Evolutionary conservation across 2,329 filamentous ascomycete genomes (phyloP).

Genomic region (Alternaria metachromatica): DNA sequence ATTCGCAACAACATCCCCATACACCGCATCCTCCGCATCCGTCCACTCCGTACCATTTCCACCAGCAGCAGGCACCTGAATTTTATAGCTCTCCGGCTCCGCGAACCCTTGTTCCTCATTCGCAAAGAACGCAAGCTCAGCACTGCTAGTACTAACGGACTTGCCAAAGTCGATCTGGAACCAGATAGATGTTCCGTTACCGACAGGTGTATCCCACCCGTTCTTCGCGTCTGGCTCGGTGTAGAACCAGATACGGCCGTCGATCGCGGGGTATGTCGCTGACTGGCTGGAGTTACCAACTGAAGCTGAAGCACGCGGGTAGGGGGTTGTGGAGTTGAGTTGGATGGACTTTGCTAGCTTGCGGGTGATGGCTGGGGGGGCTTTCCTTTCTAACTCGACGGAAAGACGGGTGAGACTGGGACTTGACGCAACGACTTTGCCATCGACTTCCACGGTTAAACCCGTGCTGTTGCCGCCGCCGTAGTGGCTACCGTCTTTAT

Average conservation of each 20-base stretch:
- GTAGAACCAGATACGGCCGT: slow-evolving; percentile 52
- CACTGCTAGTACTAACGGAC: slow-evolving; percentile 31
- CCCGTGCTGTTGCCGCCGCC: slow-evolving; percentile 26
- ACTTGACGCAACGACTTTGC: slow-evolving; percentile 40
- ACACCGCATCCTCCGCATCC: slow-evolving; percentile 32
- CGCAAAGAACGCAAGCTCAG: slow-evolving; percentile 50
- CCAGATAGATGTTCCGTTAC: slow-evolving; percentile 43
- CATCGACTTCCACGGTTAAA: slow-evolving; percentile 47
- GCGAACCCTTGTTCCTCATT: slow-evolving; percentile 38
- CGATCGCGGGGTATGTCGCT: slow-evolving; percentile 47
- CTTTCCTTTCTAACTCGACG: slow-evolving; percentile 23
- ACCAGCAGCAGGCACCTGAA: slow-evolving; percentile 30
- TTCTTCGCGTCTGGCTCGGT: slow-evolving; percentile 45
- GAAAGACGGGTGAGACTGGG: slow-evolving; percentile 33
- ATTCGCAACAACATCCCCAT: slow-evolving; percentile 41
- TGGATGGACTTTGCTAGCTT: slow-evolving; percentile 49
- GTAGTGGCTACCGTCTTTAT: slow-evolving; percentile 44
- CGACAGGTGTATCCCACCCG: slow-evolving; percentile 47
- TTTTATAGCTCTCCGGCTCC: slow-evolving; percentile 35
- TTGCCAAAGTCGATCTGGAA: slow-evolving; percentile 48
- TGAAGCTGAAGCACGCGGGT: slow-evolving; percentile 44
- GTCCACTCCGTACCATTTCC: slow-evolving; percentile 31
- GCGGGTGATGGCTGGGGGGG: slow-evolving; percentile 35
- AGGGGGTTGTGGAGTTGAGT: slow-evolving; percentile 35
- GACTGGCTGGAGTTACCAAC: slow-evolving; percentile 27